Base-by-base conservation (phyloP, 1,284 basidiomycete species). In the Apiotrichum siamense region DNA sequence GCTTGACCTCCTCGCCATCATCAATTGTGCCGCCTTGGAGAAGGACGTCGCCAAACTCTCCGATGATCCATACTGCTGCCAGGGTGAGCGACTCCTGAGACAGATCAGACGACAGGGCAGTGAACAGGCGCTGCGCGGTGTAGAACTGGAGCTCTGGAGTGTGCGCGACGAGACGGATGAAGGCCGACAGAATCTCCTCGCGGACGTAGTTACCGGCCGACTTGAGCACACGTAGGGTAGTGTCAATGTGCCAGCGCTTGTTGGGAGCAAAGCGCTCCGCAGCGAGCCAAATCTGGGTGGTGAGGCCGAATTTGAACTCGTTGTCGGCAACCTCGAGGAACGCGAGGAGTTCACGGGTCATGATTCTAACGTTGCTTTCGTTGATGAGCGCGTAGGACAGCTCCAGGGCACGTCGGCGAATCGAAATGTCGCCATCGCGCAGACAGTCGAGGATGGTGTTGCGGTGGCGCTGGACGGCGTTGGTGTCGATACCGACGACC, bases 161-260 rank as follows among this genome's bases (percentile, higher is more conserved):
- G 74, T 99, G 91, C 44, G 88, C 90, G 0, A 97, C 91, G 20
- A 99, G 82, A 20, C 96, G 86, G 58, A 99, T 88, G 74, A 98
- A 98, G 0, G 89, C 84, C 0, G 92, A 89, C 15, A 98, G 75
- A 39, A 97, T 91, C 73, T 98, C 96, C 72, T 98, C 96, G 55
- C 92, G 82, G 25, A 99, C 93, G 64, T 91, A 97, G 76, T 98
- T 98, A 43, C 96, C 96, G n/a, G 94, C 93, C 87, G 97, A 76
- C 73, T 91, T 94, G 58, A 99, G 76, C 1, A 94, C 89, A 21
- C 96, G 82, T 49, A 99, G 77, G 10, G 97, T 88, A 0, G 96
- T 97, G 73, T 98, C 96, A 57, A 99, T 97, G 70, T 99, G 96
- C 96, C 96, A 99, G 60, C 96, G 80, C 75, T 92, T 93, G 75